phyloP scores from a whole-genome alignment of 2,329 filamentous ascomycete genomes.

The Arthroderma uncinatum region DNA sequence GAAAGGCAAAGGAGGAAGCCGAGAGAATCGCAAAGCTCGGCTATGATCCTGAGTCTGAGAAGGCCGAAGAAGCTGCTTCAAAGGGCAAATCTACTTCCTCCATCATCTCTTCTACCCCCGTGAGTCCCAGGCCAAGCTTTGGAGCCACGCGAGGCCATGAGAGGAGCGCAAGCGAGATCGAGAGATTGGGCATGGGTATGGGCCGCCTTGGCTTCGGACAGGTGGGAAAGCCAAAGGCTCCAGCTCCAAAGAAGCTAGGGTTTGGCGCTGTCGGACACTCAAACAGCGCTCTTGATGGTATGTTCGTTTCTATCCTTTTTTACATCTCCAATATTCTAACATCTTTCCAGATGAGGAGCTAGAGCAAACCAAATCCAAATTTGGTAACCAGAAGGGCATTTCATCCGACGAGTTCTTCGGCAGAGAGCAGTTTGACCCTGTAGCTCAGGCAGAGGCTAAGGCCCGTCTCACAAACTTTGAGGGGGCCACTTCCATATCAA shows the following conservation, averaged over 20 bases:
- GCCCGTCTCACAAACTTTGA: conserved; percentile 81
- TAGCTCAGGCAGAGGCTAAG: conserved; percentile 74
- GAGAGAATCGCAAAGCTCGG: conserved; percentile 91
- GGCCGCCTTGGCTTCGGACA: conserved; percentile 79
- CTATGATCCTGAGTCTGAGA: conserved; percentile 86
- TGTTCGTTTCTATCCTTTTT: conserved; percentile 16
- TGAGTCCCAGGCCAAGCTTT: conserved; percentile 52
- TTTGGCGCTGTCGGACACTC: conserved; percentile 77
- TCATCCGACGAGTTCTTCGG: conserved; percentile 98
- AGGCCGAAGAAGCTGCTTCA: conserved; percentile 34
- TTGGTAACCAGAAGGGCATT: conserved; percentile 86
- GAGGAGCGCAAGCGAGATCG: conserved; percentile 62
- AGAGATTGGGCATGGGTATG: conserved; percentile 82
- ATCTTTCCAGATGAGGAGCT: conserved; percentile 55
- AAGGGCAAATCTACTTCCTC: conserved; percentile 43
- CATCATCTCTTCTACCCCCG: conserved; percentile 64
- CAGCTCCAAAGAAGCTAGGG: conserved; percentile 64
- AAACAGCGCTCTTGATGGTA: conserved; percentile 60
- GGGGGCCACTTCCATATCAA: conserved; percentile 82
- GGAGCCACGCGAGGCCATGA: conserved; percentile 46
- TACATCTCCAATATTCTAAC: not conserved
- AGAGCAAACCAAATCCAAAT: conserved; percentile 74
- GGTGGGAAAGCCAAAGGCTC: conserved; percentile 53
- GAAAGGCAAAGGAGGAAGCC: conserved; percentile 92
- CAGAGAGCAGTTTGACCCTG: conserved; percentile 73